Percentiles rank a stretch among this genome's conserved stretches.
phyloP scores from a whole-genome alignment of 768 basidiomycete genomes.

The Boletus vermiculosoides region DNA sequence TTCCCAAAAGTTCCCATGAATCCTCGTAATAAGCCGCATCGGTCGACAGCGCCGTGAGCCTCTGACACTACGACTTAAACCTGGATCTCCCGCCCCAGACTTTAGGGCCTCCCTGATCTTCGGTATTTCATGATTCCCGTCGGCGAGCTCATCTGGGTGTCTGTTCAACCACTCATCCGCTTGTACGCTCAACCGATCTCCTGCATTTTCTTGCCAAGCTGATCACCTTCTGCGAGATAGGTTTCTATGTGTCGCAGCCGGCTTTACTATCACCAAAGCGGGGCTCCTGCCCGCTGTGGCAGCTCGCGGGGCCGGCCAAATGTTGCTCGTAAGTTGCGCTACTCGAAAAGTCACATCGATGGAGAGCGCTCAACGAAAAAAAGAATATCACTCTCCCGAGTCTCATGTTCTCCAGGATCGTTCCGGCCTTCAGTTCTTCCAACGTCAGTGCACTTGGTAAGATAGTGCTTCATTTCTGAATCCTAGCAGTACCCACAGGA shows the following conservation, averaged over 20 bases:
- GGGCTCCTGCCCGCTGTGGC: slow-evolving; percentile 60
- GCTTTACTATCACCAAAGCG: slow-evolving; percentile 57
- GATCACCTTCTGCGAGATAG: slow-evolving; percentile 33
- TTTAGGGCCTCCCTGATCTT: neutral
- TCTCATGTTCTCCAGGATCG: slow-evolving; percentile 70
- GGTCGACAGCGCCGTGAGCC: slow-evolving; percentile 1
- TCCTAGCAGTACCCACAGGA: neutral
- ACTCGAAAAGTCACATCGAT: neutral
- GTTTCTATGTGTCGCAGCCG: slow-evolving; percentile 51
- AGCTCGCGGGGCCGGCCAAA: slow-evolving; percentile 57
- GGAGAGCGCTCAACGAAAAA: neutral
- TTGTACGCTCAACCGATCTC: slow-evolving; percentile 41
- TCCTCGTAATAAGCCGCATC: neutral
- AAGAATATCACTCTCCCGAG: slow-evolving; percentile 60
- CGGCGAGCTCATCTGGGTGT: slow-evolving; percentile 61
- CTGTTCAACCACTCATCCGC: slow-evolving; percentile 56
- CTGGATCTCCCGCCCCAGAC: neutral
- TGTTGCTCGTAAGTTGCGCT: slow-evolving; percentile 45
- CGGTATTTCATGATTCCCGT: slow-evolving; percentile 25
- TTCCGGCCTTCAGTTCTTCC: slow-evolving; percentile 59
- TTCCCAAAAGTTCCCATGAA: neutral
- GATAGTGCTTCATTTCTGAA: slow-evolving; percentile 5
- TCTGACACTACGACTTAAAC: slow-evolving; percentile 7
- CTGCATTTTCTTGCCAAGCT: neutral
- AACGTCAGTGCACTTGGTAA: slow-evolving; percentile 56